Evolutionary conservation across 2,329 filamentous ascomycete species (phyloP), one percentile per base, ranked within the genome.

Genomic region (Coniochaeta sp.): DNA sequence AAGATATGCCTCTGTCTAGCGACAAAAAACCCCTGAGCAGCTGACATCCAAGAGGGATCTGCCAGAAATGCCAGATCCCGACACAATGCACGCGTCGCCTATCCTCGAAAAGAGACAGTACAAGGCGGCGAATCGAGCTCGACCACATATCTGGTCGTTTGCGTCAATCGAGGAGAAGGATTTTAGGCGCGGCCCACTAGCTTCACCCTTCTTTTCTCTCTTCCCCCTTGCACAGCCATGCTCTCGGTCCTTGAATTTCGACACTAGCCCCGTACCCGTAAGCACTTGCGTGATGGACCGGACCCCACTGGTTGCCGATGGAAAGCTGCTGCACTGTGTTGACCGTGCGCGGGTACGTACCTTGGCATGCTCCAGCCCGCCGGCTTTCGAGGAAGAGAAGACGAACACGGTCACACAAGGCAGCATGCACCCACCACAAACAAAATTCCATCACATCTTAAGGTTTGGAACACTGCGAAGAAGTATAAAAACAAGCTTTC

Each of bases 141-240:
- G n/a, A 28, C 30, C 48, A 50, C 48, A 50, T 38, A n/a, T 40
- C 27, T 28, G 48, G 48, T 24, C n/a, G 38, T 42, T 42, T 42
- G 38, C 38, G 38, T 42, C 38, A 42, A 42, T 42, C 38, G 38
- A 42, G 20, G 2, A 9, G 14, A 42, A 42, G n/a, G n/a, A 14
- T n/a, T 28, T 47, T 47, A 47, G 45, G 45, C 45, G 45, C 45
- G 45, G 45, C 45, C 38, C 45, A 47, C 45, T 47, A 47, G 28
- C 26, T 42, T n/a, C n/a, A n/a, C 38, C 6, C 38, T 42, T 33
- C n/a, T 14, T 14, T 10, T 20, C 33, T 22, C 2, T 12, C 26
- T 24, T 13, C 20, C 18, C 35, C 38, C 38, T 42, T 42, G 38
- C 38, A 42, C 38, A 26, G 38, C n/a, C 38, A 42, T 42, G 38